phyloP scores from a whole-genome alignment of 257 asterid genomes.

The Fraxinus quadrangulata region DNA sequence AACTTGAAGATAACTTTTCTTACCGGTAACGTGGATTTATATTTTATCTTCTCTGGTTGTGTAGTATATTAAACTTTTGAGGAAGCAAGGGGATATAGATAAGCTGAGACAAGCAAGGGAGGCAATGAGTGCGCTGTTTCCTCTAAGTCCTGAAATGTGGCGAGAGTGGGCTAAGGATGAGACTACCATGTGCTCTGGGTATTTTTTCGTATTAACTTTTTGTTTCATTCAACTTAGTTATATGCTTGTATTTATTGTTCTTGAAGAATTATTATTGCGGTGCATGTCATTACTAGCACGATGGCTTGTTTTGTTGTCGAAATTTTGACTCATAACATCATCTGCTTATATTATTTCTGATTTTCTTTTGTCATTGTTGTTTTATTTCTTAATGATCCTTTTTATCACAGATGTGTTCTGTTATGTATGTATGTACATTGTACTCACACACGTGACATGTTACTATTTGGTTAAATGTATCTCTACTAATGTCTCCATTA shows the following conservation, averaged over 20 bases:
- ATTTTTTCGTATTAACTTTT: conserved; percentile 20
- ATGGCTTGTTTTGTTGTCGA: not conserved
- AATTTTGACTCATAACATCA: not conserved
- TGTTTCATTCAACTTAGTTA: conserved; percentile 2
- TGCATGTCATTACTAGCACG: not conserved
- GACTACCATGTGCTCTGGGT: conserved; percentile 64
- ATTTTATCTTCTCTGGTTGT: conserved; percentile 23
- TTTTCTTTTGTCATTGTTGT: not conserved
- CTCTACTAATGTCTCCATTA: not conserved
- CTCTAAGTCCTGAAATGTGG: conserved; percentile 86
- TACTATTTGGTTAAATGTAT: too few relatives aligned
- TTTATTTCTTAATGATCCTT: not conserved
- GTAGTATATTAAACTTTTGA: conserved; percentile 69
- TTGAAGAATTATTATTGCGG: not conserved
- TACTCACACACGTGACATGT: not conserved
- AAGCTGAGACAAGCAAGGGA: conserved; percentile 90
- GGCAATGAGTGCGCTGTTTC: conserved; percentile 79
- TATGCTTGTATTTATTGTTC: conserved; percentile 12
- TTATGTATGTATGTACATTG: not conserved
- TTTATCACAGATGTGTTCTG: not conserved
- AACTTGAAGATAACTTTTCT: conserved; percentile 1
- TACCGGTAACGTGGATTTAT: conserved; percentile 5
- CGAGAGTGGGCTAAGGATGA: conserved; percentile 94
- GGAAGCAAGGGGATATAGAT: conserved; percentile 87
- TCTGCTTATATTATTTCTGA: not conserved